Conservation (phyloP, 495 filamentous ascomycete species). For the Penicillium steckii region DNA sequence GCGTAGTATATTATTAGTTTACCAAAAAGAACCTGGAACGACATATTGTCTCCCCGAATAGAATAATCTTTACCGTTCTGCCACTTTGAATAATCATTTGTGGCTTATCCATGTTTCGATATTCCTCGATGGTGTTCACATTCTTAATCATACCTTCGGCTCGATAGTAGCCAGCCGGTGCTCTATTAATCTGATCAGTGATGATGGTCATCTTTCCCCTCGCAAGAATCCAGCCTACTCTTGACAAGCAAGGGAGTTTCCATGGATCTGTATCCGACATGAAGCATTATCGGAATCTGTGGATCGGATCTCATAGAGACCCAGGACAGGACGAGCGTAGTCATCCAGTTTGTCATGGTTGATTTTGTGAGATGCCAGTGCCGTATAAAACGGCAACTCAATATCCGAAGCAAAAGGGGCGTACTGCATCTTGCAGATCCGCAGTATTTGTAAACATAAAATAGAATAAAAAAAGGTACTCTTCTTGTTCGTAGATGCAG, state of each 20-base stretch:
- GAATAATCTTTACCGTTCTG: slow-evolving; percentile 72
- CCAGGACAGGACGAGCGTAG: slow-evolving; percentile 81
- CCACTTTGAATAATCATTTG: slow-evolving; percentile 71
- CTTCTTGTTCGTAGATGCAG: too few relatives aligned
- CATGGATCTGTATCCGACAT: slow-evolving; percentile 83
- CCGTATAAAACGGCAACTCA: slow-evolving; percentile 90
- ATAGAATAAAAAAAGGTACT: too few relatives aligned
- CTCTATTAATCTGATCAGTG: slow-evolving; percentile 47
- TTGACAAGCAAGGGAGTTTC: slow-evolving; percentile 76
- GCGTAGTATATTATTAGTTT: neutral
- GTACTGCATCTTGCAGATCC: slow-evolving; percentile 54
- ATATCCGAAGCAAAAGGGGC: slow-evolving; percentile 90
- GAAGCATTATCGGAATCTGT: slow-evolving; percentile 66
- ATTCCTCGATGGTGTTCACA: slow-evolving; percentile 94
- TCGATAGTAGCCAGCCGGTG: slow-evolving; percentile 67
- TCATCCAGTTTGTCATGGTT: slow-evolving; percentile 96
- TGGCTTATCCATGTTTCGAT: slow-evolving; percentile 70
- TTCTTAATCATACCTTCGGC: slow-evolving; percentile 95
- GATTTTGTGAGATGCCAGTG: slow-evolving; percentile 85
- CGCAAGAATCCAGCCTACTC: slow-evolving; percentile 56
- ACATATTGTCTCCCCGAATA: slow-evolving; percentile 17
- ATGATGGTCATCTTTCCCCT: neutral
- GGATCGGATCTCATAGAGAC: slow-evolving; percentile 80
- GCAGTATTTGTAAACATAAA: too few relatives aligned
- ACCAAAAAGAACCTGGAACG: neutral